Base-by-base conservation (phyloP, 2,329 filamentous ascomycete species). In the Alternaria burnsii region DNA sequence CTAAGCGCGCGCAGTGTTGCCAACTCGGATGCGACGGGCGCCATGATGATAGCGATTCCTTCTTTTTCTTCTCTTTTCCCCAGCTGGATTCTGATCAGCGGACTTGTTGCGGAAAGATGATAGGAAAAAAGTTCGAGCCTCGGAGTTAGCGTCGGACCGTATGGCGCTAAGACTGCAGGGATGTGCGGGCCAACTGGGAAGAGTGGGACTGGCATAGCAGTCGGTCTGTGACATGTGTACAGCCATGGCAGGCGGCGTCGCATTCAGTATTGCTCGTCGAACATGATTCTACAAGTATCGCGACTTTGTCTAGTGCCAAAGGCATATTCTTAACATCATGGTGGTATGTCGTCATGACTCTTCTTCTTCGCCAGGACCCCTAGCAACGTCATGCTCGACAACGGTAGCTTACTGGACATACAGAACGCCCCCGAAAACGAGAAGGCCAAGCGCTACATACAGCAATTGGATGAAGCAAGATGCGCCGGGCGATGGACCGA, bases 401-500 rank as follows among this genome's bases (percentile, higher is more conserved):
- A 43, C 42, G 44, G 55, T 57, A 70, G 68, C 76, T 77, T 55
- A 78, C 73, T 54, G 54, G 55, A 63, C 18, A 52, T 56, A 59
- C 66, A 78, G 77, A 84, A 80, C 73, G 56, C 75, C 68, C 76
- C 82, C 75, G 84, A 86, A 76, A 84, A 88, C 80, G 84, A 86
- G 67, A 99, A 99, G 83, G 94, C 89, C 64, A 86, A 86, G 70
- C 88, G 89, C 76, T 98, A 98, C 80, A 86, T 97, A 69, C 85
- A 87, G 76, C 88, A 89, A 79, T 87, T 99, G 74, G 92, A 98
- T 78, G 86, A 89, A 70, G 93, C 93, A 67, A 91, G 95, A 74
- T 97, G 93, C 79, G 89, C 94, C 73, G 93, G 91, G 53, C 89
- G 89, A 78, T 99, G 95, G 95, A 85, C 88, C 68, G 88, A 91